These are phyloP conservation scores for Murraya paniculata DNA, from an alignment of 345 rosid genomes.

Conservation along the genomic window DNA sequence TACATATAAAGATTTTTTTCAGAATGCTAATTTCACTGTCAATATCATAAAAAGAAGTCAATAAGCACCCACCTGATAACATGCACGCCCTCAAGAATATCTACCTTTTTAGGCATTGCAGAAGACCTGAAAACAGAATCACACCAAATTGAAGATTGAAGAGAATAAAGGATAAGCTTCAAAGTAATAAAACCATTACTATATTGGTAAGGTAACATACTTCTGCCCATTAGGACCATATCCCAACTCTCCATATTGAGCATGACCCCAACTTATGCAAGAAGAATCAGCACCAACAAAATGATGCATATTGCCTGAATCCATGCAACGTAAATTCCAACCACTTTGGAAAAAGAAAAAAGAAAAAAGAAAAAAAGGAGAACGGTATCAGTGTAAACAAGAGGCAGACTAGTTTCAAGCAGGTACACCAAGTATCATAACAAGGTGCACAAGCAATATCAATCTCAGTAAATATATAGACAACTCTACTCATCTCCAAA, in stretches of 20 bases:
- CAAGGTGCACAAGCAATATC: neutral
- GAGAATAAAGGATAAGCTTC: neutral
- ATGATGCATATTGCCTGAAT: slow-evolving; percentile 93
- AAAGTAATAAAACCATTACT: neutral
- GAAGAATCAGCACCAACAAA: slow-evolving; percentile 97
- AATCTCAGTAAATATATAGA: neutral
- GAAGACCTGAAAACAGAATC: slow-evolving; percentile 65
- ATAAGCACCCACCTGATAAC: slow-evolving; percentile 61
- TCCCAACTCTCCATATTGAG: slow-evolving; percentile 91
- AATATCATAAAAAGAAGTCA: neutral
- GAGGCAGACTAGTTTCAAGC: neutral
- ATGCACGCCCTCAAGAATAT: slow-evolving; percentile 86
- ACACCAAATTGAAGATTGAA: slow-evolving; percentile 8
- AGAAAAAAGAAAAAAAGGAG: slow-evolving; percentile 5
- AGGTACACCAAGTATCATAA: neutral
- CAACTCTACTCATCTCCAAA: neutral
- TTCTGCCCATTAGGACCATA: slow-evolving; percentile 94
- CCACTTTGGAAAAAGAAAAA: too few relatives aligned
- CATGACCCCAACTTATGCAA: slow-evolving; percentile 99
- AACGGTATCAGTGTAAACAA: neutral
- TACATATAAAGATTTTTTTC: neutral
- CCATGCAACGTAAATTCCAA: slow-evolving; percentile 97
- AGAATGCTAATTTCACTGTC: neutral
- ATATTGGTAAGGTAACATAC: slow-evolving; percentile 33
- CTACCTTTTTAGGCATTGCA: slow-evolving; percentile 91